Base-by-base conservation (phyloP, 129 eudicot species). In the Lactuca saligna region DNA sequence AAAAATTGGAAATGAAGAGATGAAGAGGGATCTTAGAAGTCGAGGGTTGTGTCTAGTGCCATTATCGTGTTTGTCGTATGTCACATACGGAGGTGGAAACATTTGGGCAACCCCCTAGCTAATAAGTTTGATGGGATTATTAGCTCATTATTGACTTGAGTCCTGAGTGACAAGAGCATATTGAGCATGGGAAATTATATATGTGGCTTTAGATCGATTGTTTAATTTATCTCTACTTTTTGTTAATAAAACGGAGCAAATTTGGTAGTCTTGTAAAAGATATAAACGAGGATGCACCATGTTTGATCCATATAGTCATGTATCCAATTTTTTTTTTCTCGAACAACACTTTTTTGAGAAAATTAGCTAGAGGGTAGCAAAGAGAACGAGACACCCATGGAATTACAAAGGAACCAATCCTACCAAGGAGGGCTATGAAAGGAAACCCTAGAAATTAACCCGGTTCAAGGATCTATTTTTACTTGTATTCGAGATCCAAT, bases 31-130 rank as follows among this genome's bases (percentile, higher is more conserved):
- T 74, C 82, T 91, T 15, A 79, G 84, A 69, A 88, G 89, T 69
- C 84, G 96, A 86, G 98, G 98, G 62, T 83, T 91, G 50, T 91
- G 96, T 58, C 78, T 91, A 9, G 95, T 91, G 66, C 96, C 96
- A 6, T 49, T 86, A 60, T 74, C 96, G 5, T 91, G 97, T 75
- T 79, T 91, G 79, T 77, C 95, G 17, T 91, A 88, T 73, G 80
- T 91, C 31, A 74, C 98, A 0, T 87, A 84, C 7, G 85, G 79
- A 54, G 89, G 87, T 62, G 97, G 94, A 58, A 86, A 80, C 25
- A 78, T 88, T 69, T 91, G 98, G 95, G 17, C 87, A 82, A 51
- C 80, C 80, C 63, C 70, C 64, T 71, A 63, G 70, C 63, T 61
- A 49, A 72, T 39, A 17, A 46, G 75, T 63, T 31, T 80, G 61